Evolutionary conservation across 148 eudicot genomes (phyloP), one percentile per base, ranked within the genome.

Genomic region (Chenopodium suecicum): DNA sequence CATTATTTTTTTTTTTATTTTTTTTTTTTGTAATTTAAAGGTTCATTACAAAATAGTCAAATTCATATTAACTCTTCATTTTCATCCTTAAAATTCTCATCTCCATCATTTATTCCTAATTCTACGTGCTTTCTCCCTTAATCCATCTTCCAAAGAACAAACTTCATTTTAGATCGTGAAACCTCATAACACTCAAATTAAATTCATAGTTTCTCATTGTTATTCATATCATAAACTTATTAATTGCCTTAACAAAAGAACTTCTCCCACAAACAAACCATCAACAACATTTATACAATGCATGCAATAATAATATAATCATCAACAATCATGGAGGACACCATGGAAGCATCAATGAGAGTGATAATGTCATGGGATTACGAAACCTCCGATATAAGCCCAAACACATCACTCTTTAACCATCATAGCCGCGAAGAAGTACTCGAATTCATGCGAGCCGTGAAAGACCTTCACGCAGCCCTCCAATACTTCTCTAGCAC

Each of bases 331-430:
- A 87, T 92, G 88, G 90, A 86, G 13, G 94, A 91, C 14, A 88
- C 84, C 27, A 25, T 92, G 7, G 90, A 87, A 3, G 54, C 60
- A 0, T 97, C 98, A 1, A 88, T 88, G 27, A 74, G 67, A 12
- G 74, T 90, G 1, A 88, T 95, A 70, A 77, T 78, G 1, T 84
- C 69, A 79, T 93, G 94, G 94, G 88, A 80, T 50, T 16, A 80
- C 48, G 88, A 89, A 25, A 41, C 82, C 11, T 81, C 86, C 4
- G 72, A 82, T 69, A 85, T 81, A 67, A 73, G 63, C 41, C 69
- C 79, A 5, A 31, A 76, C 44, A 78, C 85, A 0, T 85, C 89
- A 44, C 84, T 92, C 20, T 91, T 92, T 62, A 23, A 72, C 56
- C 88, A 81, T 66, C 82, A 83, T 2, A 85, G 82, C 48, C 75